Base-by-base conservation (phyloP, 78 protist genomes). In the Speleostelium caveatum region DNA sequence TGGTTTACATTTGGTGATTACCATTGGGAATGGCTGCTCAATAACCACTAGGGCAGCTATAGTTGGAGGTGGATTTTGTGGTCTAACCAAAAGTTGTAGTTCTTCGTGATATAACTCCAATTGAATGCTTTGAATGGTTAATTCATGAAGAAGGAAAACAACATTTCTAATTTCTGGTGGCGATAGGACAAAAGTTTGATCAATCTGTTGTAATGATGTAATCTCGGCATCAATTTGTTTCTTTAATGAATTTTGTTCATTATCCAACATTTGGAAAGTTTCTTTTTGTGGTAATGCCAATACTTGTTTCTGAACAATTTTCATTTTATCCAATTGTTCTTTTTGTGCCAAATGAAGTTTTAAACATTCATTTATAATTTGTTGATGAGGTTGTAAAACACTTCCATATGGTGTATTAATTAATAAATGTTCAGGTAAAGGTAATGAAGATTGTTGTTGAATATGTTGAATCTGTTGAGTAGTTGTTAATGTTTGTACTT, bases 1-100 rank as follows among this genome's bases (percentile, higher is more conserved):
- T 61, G 93, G 93, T 28, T 77, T 87, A 53, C 93, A 75, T 55
- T 87, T 87, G 26, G 93, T 87, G n/a, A 87, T 68, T 5, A 87
- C 93, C 88, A 72, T 67, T 38, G 93, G 93, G 78, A 87, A 87
- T 16, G 93, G 93, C 53, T 87, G 93, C 41, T 87, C 88, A 49
- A 87, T 87, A 28, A 87, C 86, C 3, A 87, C 93, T 24, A 87
- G 36, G 4, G 93, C 93, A 4, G 86, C 86, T 45, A 76, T 76
- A 3, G 88, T 87, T n/a, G 86, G 93, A 22, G 93, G 73, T 35
- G 93, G 93, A 2, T 41, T 73, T 39, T 71, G 78, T 45, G 93
- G 93, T 53, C 77, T 71, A 22, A 76, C 86, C 22, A 87, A 33
- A 7, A 77, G 45, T 51, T 76, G 86, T 26, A 87, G n/a, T 33